Base-by-base conservation (phyloP, 1,284 basidiomycete species). In the Apiotrichum gracile region DNA sequence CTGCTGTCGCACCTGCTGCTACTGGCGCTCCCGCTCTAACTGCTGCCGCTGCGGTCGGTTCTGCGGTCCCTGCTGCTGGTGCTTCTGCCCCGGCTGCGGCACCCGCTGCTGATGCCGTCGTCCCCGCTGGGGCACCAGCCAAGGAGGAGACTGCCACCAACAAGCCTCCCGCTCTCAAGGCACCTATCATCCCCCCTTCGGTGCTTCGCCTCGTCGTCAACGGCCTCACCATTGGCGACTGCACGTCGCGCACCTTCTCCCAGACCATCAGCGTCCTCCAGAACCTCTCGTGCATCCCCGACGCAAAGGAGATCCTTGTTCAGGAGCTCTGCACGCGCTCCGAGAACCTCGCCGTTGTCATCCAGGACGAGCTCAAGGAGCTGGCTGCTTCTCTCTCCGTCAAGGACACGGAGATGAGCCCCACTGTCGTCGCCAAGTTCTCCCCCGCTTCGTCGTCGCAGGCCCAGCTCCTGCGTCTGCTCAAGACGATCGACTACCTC, bases 401-500 rank as follows among this genome's bases (percentile, higher is more conserved):
- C 33, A 62, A 79, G 35, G 76, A 81, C 29, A 80, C 84, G 10
- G 83, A 82, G 31, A 81, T 85, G 4, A 83, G 87, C 13, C 55
- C 65, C 14, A 39, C 54, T 6, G 66, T 66, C 1, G 83, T 92
- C 13, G 82, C 85, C 43, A 89, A 87, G 65, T 96, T 97, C 75
- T 92, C 91, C 1, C 85, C 90, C 0, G 86, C 91, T 0, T 91
- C 91, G 3, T 92, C 92, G 0, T 83, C 85, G 44, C 92, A 97
- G 77, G 91, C 93, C 25, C 94, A 94, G 74, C 81, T 97, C 2
- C 79, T 97, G 4, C 82, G 92, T 24, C 85, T 97, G 8, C 78
- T 97, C 58, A 97, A 97, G 78, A 94, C 91, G 10, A 88, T 97
- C 66, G 92, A 97, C 70, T 93, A 91, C 73, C 90, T 96, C 83